Percentiles rank a stretch among this genome's conserved stretches.
Conservation (phyloP, 2,329 filamentous ascomycete genomes). For the Clonostachys sp. region DNA sequence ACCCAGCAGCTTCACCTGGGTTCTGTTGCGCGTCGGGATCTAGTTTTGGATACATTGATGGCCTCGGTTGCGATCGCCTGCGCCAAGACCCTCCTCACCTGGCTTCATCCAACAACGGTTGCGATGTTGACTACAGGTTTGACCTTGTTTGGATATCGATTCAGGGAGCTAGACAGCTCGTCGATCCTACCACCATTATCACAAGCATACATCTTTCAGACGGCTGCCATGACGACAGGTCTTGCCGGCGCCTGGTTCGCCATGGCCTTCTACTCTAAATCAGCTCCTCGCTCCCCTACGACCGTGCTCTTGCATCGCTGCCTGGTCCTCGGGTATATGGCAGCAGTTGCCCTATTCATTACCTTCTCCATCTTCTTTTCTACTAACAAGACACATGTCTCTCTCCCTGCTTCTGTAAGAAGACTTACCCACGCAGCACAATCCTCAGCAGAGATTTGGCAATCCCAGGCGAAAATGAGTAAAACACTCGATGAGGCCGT, state of each 20-base stretch:
- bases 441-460: conserved; percentile 7
- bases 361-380: conserved; percentile 3
- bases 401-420: conserved; percentile 5
- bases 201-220: background rate
- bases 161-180: conserved; percentile 1
- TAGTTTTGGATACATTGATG: conserved; percentile 18
- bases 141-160: conserved; percentile 8
- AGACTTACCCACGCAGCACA: conserved; percentile 6
- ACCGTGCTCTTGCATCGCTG: conserved; percentile 6
- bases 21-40: conserved; percentile 16
- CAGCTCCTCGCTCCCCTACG: background rate
- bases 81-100: conserved; percentile 15
- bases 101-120: conserved; percentile 17
- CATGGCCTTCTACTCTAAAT: background rate
- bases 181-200: conserved; percentile 2
- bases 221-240: background rate
- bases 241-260: conserved; percentile 1
- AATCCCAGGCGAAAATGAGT: conserved; percentile 10
- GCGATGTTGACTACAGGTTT: conserved; percentile 14
- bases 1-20: conserved; percentile 6
- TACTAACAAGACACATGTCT: background rate
- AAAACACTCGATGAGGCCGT: conserved; percentile 22
- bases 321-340: conserved; percentile 7
- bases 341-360: conserved; percentile 1
- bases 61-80: conserved; percentile 14